Evolutionary conservation across 1,139 yeast species (phyloP), one percentile per base, ranked within the genome.

Genomic region (Sugiyamaella neomexicana): DNA sequence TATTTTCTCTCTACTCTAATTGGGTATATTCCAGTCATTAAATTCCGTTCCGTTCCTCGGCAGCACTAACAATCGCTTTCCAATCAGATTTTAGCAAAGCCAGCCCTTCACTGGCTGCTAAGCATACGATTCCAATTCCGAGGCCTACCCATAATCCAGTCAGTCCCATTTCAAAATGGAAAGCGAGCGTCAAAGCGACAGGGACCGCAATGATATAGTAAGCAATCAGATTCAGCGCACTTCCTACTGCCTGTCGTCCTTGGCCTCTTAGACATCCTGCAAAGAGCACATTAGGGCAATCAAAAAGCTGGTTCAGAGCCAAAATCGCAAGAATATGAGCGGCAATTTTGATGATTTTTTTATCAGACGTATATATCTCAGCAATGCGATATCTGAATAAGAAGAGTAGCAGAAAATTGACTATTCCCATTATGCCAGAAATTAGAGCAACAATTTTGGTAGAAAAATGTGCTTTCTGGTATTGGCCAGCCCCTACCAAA

Each of bases 241-340:
- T 95, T 0, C 97, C 98, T 44, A 89, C 78, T 52, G 81, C 81
- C 69, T 91, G 97, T 66, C 85, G 78, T 0, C 97, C 97, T 68
- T 88, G 89, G 2, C 97, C 97, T 56, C 98, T 75, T 53, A 91
- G 71, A 49, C 89, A 81, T 1, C 97, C 95, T 54, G 90, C 89
- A 1, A 91, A 85, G 1, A 89, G 89, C 6, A 91, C 85, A 13
- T 90, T 89, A 37, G 87, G 65, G 1, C 95, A 84, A 67, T 91
- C 98, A 62, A 88, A 85, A 1, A 89, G 74, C 63, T 89, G 95
- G 61, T 87, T 79, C 0, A 84, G 61, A 0, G 95, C 83, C 38
- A 89, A 87, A 47, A 86, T 70, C 0, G 96, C 96, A 60, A 89
- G 77, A 13, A 88, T 75, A 1, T 80, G 66, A 65, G 74, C 70